Percentiles rank a stretch among this genome's conserved stretches.
Conservation (phyloP, 169 alveolate genomes). For the Eimeria praecox region DNA sequence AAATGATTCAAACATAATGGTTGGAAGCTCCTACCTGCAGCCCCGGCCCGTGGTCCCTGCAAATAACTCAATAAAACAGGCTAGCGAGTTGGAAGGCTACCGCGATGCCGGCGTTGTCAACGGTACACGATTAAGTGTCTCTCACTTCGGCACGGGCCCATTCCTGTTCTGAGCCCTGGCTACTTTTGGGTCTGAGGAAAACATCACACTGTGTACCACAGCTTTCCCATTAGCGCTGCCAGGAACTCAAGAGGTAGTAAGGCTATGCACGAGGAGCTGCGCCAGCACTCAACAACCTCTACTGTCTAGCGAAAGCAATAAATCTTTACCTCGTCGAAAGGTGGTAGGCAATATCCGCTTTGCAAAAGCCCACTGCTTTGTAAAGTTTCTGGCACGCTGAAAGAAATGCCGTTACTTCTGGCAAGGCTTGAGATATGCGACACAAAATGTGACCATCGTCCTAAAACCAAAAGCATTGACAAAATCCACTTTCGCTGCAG, state of each 20-base stretch:
- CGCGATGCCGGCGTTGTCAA: not conserved
- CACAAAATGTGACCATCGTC: conserved; percentile 81
- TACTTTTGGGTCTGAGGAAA: conserved; percentile 39
- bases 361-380: conserved; percentile 36
- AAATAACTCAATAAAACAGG: not conserved
- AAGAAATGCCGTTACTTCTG: conserved; percentile 50
- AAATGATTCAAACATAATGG: not conserved
- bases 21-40: not conserved
- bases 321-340: conserved; percentile 41
- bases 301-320: not conserved
- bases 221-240: not conserved
- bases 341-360: not conserved
- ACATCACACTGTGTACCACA: not conserved
- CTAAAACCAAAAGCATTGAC: not conserved
- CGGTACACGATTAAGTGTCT: not conserved
- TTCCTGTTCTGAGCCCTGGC: conserved; percentile 71
- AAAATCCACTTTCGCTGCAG: not conserved
- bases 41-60: not conserved
- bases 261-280: not conserved
- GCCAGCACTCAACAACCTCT: not conserved
- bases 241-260: not conserved
- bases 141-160: conserved; percentile 67
- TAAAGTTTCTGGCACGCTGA: conserved; percentile 28
- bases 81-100: not conserved
- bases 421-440: conserved; percentile 32